A percentile compares a stretch with the other conserved stretches of the same genome.
These are phyloP conservation scores for Fraxinus pennsylvanica DNA, from an alignment of 257 asterid species.

Conservation along the genomic window DNA sequence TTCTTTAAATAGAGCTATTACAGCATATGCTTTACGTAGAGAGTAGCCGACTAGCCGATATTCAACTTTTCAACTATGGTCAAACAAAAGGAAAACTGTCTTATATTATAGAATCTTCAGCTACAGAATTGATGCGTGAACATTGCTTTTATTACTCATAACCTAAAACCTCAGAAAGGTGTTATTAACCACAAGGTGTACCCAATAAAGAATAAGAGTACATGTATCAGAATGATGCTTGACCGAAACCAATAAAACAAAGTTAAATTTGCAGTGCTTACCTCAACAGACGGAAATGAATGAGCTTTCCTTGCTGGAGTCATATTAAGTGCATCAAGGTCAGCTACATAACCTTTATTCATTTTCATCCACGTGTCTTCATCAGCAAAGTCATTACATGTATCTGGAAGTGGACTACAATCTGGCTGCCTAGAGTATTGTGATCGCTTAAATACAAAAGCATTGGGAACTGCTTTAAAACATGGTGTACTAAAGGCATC, in stretches of 20 bases:
- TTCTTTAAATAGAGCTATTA: neutral
- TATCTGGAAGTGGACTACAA: constrained; percentile 82
- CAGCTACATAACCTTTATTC: constrained; percentile 87
- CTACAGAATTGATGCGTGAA: constrained; percentile 5
- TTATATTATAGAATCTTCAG: neutral
- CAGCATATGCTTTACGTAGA: constrained; percentile 12
- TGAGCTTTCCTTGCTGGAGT: constrained; percentile 80
- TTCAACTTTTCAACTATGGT: constrained; percentile 10
- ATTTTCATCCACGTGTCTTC: constrained; percentile 90
- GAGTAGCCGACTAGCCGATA: neutral
- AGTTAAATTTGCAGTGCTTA: constrained; percentile 29
- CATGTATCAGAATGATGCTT: neutral
- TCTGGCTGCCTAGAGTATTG: constrained; percentile 52
- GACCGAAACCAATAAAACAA: constrained; percentile 18
- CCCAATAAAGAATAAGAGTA: neutral
- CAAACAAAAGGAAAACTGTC: constrained; percentile 16
- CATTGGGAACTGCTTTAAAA: constrained; percentile 64
- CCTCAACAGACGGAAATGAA: constrained; percentile 64
- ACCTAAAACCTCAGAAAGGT: constrained; percentile 3
- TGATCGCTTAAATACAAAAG: constrained; percentile 77
- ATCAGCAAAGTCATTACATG: constrained; percentile 71
- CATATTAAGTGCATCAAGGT: constrained; percentile 75
- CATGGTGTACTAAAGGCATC: constrained; percentile 78
- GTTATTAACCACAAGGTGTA: neutral
- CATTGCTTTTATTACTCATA: neutral